These are phyloP conservation scores for Hanseniaspora uvarum DNA, from an alignment of 1,139 yeast species.

Conservation along the genomic window DNA sequence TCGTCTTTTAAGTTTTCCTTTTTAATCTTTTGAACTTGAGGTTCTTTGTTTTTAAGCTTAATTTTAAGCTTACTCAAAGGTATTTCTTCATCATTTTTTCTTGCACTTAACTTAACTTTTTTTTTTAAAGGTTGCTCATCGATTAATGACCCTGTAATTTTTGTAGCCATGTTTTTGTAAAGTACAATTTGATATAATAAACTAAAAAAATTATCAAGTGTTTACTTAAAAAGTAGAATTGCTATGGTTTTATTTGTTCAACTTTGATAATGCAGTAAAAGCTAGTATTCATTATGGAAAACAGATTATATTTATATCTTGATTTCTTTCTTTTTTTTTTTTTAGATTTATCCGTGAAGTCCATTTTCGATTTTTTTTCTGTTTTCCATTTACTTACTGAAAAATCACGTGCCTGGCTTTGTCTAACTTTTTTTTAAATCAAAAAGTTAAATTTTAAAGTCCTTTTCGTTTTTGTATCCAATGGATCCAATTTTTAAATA, in stretches of 20 bases:
- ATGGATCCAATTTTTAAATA: too few species aligned
- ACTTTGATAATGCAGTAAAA: not conserved
- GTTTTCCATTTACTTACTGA: too few species aligned
- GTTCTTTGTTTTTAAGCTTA: not conserved
- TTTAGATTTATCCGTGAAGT: too few species aligned
- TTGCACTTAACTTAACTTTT: not conserved
- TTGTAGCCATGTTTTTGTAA: not conserved
- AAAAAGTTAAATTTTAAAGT: too few species aligned
- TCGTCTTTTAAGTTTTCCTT: not conserved
- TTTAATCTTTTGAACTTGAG: not conserved
- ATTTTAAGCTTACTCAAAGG: not conserved
- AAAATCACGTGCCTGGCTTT: too few species aligned
- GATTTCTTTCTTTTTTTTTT: too few species aligned
- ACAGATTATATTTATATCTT: too few species aligned
- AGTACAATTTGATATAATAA: not conserved
- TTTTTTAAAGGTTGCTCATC: conserved; percentile 5
- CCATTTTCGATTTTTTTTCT: too few species aligned
- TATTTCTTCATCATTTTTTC: conserved; percentile 7
- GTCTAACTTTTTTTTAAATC: too few species aligned
- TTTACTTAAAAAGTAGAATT: not conserved
- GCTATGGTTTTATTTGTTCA: not conserved
- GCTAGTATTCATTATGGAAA: too few species aligned
- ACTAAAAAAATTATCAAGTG: not conserved
- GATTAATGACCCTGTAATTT: not conserved
- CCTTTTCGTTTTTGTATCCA: too few species aligned